Base-by-base conservation (phyloP, 2,329 filamentous ascomycete species). In the Microsporum canis region DNA sequence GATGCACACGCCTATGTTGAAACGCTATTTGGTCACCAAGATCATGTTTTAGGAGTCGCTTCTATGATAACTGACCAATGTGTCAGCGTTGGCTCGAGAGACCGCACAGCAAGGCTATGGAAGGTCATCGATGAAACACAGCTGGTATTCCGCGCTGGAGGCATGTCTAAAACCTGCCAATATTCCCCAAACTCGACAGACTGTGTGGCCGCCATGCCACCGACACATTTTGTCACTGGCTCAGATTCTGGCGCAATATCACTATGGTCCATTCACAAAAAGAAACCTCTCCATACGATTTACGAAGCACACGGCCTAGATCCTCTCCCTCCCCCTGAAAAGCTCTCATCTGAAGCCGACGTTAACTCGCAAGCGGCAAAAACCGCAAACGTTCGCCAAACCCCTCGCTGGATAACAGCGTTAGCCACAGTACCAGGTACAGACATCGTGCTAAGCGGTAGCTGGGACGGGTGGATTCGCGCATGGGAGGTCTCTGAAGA, bases 71-170 rank as follows among this genome's bases (percentile, higher is more conserved):
- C 91, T 67, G 94, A 97, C 73, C 86, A 90, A 57, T 96, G 94
- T 71, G 82, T 97, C 63, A 94, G 87, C 64, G 94, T 96, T 17
- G 94, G 94, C 60, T 88, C 90, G 4, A 82, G 94, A 65, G 94
- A 99, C 73, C 86, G 92, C 61, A 96, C 91, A 1, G 94, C 92
- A 43, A 82, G 94, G 62, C 77, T 96, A 67, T 99, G 94, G 94
- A 96, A 96, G 75, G 91, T 99, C 1, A 85, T 89, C 3, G 94
- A 99, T 68, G 92, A 99, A 76, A 89, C 88, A 1, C 94, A 99
- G 72, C 83, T 99, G 5, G 91, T 97, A 1, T 99, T 97, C 75
- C 87, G 92, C 56, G 57, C 39, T 7, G 92, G 91, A 62, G 90
- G 91, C 64, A 76, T 72, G 53, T 76, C 72, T 47, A 78, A 72